phyloP scores from a whole-genome alignment of 2,329 filamentous ascomycete species.

The Fonsecaea nubica region DNA sequence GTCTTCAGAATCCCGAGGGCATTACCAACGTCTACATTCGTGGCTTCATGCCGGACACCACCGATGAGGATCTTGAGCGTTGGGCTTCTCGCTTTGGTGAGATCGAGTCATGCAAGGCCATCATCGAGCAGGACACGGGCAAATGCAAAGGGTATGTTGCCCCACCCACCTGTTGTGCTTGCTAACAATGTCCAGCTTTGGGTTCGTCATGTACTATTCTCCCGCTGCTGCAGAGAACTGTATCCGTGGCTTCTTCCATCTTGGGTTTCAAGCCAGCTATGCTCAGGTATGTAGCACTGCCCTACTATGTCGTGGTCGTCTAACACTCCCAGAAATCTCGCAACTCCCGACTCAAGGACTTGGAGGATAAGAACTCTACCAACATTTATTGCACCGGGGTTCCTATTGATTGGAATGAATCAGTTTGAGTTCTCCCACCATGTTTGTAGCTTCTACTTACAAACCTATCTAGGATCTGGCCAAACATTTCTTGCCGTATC shows the following conservation, averaged over 20 bases:
- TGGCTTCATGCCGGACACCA: conserved; percentile 91
- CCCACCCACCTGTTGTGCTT: conserved; percentile 11
- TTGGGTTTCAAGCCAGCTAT: conserved; percentile 97
- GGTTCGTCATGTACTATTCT: conserved; percentile 93
- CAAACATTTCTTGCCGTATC: conserved; percentile 60
- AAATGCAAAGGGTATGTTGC: conserved; percentile 87
- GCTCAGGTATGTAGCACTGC: conserved; percentile 71
- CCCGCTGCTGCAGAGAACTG: conserved; percentile 91
- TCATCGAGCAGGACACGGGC: conserved; percentile 91
- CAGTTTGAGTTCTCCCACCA: conserved; percentile 60
- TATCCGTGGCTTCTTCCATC: conserved; percentile 91
- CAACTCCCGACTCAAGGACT: conserved; percentile 96
- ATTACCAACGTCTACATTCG: conserved; percentile 99
- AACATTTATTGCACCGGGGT: conserved; percentile 99
- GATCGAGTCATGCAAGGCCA: conserved; percentile 97
- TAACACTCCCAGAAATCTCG: conserved; percentile 78
- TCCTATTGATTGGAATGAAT: conserved; percentile 88
- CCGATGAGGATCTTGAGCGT: conserved; percentile 82
- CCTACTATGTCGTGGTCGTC: conserved; percentile 40
- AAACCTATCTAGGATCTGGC: conserved; percentile 71
- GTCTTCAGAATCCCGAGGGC: conserved; percentile 89
- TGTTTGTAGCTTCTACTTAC: conserved; percentile 24
- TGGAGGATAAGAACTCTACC: conserved; percentile 86
- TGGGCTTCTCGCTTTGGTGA: conserved; percentile 89
- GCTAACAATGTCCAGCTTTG: conserved; percentile 69